Evolutionary conservation across 106 monocot genomes (phyloP).

Genomic region (Dendrobium officinale): DNA sequence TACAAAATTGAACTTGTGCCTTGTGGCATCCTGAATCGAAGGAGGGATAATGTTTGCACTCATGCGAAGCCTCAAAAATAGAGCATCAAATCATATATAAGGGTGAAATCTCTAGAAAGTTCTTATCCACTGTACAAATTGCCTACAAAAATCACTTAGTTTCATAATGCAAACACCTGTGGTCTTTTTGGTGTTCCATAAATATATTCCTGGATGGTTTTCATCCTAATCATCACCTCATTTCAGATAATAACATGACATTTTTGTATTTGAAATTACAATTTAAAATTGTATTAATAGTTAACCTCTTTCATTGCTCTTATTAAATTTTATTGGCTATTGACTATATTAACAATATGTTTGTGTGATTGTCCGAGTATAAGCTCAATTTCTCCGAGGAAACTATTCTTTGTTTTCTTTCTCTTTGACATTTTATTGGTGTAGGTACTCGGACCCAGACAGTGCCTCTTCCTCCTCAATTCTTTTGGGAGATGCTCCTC

Average conservation of each 20-base stretch:
- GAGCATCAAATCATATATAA: too few relatives aligned
- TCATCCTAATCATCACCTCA: background rate
- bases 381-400: background rate
- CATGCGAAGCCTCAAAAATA: too few relatives aligned
- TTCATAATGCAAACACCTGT: background rate
- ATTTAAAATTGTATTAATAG: background rate
- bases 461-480: slow-evolving; percentile 86
- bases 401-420: background rate
- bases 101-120: too few relatives aligned
- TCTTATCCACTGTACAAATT: too few relatives aligned
- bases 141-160: too few relatives aligned
- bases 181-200: background rate
- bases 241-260: background rate
- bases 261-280: background rate
- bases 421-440: slow-evolving; percentile 1
- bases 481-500: slow-evolving; percentile 89
- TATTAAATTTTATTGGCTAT: background rate
- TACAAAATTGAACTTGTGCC: too few relatives aligned
- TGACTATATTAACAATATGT: background rate
- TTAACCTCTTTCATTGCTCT: background rate
- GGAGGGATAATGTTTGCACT: too few relatives aligned
- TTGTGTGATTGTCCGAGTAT: background rate
- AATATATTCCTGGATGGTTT: background rate
- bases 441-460: slow-evolving; percentile 84
- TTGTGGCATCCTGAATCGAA: too few relatives aligned